phyloP scores from a whole-genome alignment of 345 rosid species.

The Barbarea vulgaris region DNA sequence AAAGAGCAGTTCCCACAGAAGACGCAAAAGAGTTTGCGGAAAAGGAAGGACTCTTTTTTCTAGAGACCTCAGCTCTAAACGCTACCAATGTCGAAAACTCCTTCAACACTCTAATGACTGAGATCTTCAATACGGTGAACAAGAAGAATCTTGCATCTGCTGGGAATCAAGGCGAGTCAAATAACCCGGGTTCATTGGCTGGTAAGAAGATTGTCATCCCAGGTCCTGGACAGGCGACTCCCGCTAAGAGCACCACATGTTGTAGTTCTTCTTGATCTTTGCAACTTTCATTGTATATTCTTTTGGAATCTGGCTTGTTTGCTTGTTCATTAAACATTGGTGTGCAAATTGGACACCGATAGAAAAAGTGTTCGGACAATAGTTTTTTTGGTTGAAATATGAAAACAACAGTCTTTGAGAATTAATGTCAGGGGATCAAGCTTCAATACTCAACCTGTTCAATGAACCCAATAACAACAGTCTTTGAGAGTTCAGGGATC shows the following conservation, averaged over 20 bases:
- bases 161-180: slow-evolving; percentile 56
- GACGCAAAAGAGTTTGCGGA: slow-evolving; percentile 81
- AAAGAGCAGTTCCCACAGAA: slow-evolving; percentile 61
- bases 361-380: slow-evolving; percentile 24
- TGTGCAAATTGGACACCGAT: slow-evolving; percentile 36
- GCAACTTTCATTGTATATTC: slow-evolving; percentile 35
- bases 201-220: slow-evolving; percentile 75
- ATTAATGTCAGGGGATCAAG: not conserved
- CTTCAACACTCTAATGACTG: slow-evolving; percentile 65
- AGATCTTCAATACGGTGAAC: slow-evolving; percentile 74
- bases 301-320: slow-evolving; percentile 32
- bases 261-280: slow-evolving; percentile 54
- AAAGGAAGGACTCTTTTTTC: slow-evolving; percentile 81
- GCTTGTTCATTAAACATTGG: slow-evolving; percentile 30
- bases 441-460: too few species aligned
- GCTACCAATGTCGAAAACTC: slow-evolving; percentile 74
- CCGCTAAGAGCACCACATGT: slow-evolving; percentile 57
- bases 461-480: too few species aligned
- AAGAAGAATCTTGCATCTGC: slow-evolving; percentile 68
- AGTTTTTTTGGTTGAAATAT: slow-evolving; percentile 23
- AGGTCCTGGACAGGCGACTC: slow-evolving; percentile 71
- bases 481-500: slow-evolving; percentile 2
- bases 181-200: slow-evolving; percentile 55
- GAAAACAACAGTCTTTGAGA: slow-evolving; percentile 13
- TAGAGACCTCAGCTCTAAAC: slow-evolving; percentile 75